These are phyloP conservation scores for Emergomyces orientalis DNA, from an alignment of 2,329 filamentous ascomycete species.

Conservation along the genomic window DNA sequence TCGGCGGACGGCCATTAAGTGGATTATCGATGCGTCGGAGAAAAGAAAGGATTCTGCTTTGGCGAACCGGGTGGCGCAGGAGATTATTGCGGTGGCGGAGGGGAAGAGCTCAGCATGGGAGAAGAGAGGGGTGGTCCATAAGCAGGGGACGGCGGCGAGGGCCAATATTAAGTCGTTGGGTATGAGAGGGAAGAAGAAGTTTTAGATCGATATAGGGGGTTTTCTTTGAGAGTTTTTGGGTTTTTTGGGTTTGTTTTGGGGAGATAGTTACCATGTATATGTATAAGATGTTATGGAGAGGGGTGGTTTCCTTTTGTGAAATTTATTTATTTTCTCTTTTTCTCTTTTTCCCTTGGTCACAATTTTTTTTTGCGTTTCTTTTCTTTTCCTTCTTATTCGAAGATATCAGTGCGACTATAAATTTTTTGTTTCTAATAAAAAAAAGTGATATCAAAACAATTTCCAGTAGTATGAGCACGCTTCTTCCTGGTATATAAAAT, in stretches of 20 bases:
- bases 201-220: background rate
- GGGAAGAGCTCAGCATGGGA: slow-evolving; percentile 80
- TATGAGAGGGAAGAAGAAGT: slow-evolving; percentile 5
- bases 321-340: too few species aligned
- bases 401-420: too few species aligned
- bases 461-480: too few species aligned
- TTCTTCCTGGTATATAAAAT: too few species aligned
- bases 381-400: too few species aligned
- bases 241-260: background rate
- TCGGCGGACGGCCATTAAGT: slow-evolving; percentile 67
- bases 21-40: slow-evolving; percentile 78
- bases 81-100: slow-evolving; percentile 80
- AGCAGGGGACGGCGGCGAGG: slow-evolving; percentile 66
- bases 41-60: slow-evolving; percentile 69
- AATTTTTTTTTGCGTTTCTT: too few species aligned
- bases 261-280: background rate
- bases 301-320: too few species aligned
- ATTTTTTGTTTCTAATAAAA: too few species aligned
- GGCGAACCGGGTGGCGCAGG: slow-evolving; percentile 69
- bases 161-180: slow-evolving; percentile 49
- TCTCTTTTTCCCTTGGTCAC: too few species aligned
- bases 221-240: background rate
- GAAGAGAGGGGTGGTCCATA: slow-evolving; percentile 66
- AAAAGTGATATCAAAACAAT: too few species aligned
- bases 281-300: too few species aligned